Base-by-base conservation (phyloP, 1,284 basidiomycete species). In the Apiotrichum laibachii region DNA sequence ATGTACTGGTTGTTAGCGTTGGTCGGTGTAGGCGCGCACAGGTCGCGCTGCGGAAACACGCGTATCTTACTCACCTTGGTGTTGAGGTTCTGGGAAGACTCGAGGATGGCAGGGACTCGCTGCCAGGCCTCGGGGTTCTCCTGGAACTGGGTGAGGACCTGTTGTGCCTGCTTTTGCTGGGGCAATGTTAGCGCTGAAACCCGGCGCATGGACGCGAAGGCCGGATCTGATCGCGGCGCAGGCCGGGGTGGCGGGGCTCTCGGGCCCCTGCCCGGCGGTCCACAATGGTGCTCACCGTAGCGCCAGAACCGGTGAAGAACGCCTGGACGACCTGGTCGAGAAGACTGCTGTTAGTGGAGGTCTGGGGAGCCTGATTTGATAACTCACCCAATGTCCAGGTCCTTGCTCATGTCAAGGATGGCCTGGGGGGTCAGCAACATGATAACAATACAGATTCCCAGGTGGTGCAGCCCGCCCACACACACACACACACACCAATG, bases 101-200 rank as follows among this genome's bases (percentile, higher is more conserved):
- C 92, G 57, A 99, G 82, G 69, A 99, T 90, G 63, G 89, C 88
- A 37, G 96, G 96, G 1, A 99, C 96, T 73, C 92, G 85, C 66
- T 95, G 94, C 96, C 96, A 99, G 49, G 93, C 87, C 62, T 99
- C 96, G n/a, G 92, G 90, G 78, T 92, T 85, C 67, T 99, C 96
- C 79, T 99, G 93, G 73, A 99, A 91, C 77, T 96, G 93, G 12
- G 93, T 94, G 65, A 97, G 84, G 59, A 90, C 83, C 73, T 88
- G 87, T 77, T 95, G 92, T 21, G 31, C 48, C 50, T 48, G 31
- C 47, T 48, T 26, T 18, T 48, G 47, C 47, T 48, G 47, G 12
- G 8, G 22, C 13, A 18, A 31, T 26, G 45, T 47, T 18, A 47
- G 45, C 26, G 26, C 26, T 31, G 26, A 31, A 31, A 31, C 26